These are phyloP conservation scores for Fusarium sp. DNA, from an alignment of 2,329 filamentous ascomycete genomes.

Conservation along the genomic window DNA sequence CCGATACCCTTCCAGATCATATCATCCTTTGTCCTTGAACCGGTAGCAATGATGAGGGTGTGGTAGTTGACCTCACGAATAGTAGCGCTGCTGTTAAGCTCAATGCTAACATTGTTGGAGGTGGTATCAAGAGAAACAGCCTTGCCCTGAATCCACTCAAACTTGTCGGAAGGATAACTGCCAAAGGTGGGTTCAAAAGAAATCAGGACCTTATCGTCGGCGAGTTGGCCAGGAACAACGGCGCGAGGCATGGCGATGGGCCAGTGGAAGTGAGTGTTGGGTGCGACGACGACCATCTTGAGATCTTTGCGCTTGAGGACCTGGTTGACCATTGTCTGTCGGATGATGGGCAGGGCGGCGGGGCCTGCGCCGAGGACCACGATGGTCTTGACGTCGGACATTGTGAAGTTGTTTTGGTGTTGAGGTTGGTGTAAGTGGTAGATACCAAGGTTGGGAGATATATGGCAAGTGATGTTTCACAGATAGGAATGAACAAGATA, in stretches of 20 bases:
- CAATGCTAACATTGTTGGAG: conserved; percentile 60
- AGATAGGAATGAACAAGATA: not conserved
- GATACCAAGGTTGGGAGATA: not conserved
- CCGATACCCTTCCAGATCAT: conserved; percentile 67
- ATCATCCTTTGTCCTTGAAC: conserved; percentile 58
- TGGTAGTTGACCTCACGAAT: conserved; percentile 63
- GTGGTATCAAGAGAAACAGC: conserved; percentile 62
- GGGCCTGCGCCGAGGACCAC: conserved; percentile 66
- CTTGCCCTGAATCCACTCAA: conserved; percentile 67
- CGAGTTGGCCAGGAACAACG: conserved; percentile 62
- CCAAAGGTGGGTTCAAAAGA: conserved; percentile 61
- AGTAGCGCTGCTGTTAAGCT: conserved; percentile 52
- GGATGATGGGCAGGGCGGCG: conserved; percentile 63
- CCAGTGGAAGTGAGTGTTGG: conserved; percentile 66
- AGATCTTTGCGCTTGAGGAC: conserved; percentile 58
- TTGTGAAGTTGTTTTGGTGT: conserved; percentile 11
- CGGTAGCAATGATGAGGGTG: conserved; percentile 69
- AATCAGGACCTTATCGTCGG: conserved; percentile 57
- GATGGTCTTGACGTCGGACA: conserved; percentile 56
- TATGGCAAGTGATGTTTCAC: not conserved
- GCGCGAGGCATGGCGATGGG: conserved; percentile 63
- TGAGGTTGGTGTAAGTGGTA: conserved; percentile 14
- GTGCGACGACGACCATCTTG: conserved; percentile 63
- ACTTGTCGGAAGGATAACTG: conserved; percentile 62
- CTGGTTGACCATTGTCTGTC: conserved; percentile 64